These are phyloP conservation scores for Pseudocercospora vitis DNA, from an alignment of 2,329 filamentous ascomycete genomes.

Conservation along the genomic window DNA sequence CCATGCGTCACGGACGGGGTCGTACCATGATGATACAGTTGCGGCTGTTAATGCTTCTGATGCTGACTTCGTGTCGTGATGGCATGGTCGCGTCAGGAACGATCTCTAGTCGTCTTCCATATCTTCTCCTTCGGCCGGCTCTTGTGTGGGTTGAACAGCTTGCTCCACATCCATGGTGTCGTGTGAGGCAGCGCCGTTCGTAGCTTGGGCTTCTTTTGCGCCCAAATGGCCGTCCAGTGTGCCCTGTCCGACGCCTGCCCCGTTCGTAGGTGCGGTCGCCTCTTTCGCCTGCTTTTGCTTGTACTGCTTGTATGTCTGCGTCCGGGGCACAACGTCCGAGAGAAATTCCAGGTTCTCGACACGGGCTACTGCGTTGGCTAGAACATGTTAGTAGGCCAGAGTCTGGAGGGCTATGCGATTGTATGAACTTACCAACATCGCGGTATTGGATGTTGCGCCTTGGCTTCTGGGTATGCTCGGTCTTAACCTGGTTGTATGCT, in stretches of 20 bases:
- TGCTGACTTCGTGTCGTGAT: too few species aligned
- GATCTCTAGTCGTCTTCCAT: background rate
- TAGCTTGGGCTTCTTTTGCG: slow-evolving; percentile 26
- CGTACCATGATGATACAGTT: too few species aligned
- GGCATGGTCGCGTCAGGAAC: too few species aligned
- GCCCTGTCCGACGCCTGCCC: slow-evolving; percentile 13
- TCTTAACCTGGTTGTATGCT: slow-evolving; percentile 81
- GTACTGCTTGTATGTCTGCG: slow-evolving; percentile 74
- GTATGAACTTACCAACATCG: slow-evolving; percentile 67
- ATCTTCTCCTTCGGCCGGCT: background rate
- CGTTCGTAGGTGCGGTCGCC: slow-evolving; percentile 17
- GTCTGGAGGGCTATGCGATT: background rate
- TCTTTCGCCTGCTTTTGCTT: slow-evolving; percentile 56
- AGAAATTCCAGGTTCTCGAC: slow-evolving; percentile 95
- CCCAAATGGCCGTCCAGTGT: slow-evolving; percentile 22
- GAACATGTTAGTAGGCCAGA: background rate
- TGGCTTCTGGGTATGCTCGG: slow-evolving; percentile 74
- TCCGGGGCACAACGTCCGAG: slow-evolving; percentile 84
- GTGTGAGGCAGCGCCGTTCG: slow-evolving; percentile 25
- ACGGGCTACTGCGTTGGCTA: slow-evolving; percentile 80
- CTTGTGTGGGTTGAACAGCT: background rate
- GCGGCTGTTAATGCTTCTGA: too few species aligned
- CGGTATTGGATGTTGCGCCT: slow-evolving; percentile 90
- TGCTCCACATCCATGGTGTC: slow-evolving; percentile 32
- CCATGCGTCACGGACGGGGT: too few species aligned